Evolutionary conservation across 352 stramenopile species (phyloP), one percentile per base, ranked within the genome.

Genomic region (Phytophthora cryptogea): DNA sequence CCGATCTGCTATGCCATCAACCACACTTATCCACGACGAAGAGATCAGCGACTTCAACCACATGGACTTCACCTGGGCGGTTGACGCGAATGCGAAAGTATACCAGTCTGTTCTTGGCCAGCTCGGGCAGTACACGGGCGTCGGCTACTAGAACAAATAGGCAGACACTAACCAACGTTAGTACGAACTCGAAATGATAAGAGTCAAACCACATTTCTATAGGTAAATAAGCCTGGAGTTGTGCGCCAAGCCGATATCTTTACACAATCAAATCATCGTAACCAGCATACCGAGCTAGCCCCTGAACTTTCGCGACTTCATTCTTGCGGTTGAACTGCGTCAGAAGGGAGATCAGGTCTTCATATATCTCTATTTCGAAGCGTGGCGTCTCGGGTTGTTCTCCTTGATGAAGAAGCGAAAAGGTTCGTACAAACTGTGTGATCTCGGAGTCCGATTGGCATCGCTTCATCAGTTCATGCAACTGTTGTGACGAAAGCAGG

Each of bases 401-500:
- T 4, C 74, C 83, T 43, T 89, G 75, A 48, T 93, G 84, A 33
- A 93, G 63, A 35, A 93, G 39, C n/a, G 72, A 44, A 32, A 93
- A 93, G 2, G 78, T 88, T 5, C 60, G 74, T 16, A 88, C 36
- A 41, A 90, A 78, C 73, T 87, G 76, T 1, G 46, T 48, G 30
- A 85, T 67, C 57, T 93, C 84, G 1, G 60, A 32, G 17, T 75
- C 62, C 13, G 74, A 80, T 20, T 76, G 66, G 43, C 74, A 86
- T 4, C 64, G 71, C 17, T 59, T 49, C 42, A 88, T 74, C 26
- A 93, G 63, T 36, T 59, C 68, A 31, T 76, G 70, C 54, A 91
- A 55, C 49, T 90, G 78, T 10, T 63, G 52, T 0, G 74, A 74
- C 11, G 70, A 77, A 16, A 93, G 54, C 17, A 60, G 49, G 36